phyloP scores from a whole-genome alignment of 495 filamentous ascomycete species.

The Physcia stellaris region DNA sequence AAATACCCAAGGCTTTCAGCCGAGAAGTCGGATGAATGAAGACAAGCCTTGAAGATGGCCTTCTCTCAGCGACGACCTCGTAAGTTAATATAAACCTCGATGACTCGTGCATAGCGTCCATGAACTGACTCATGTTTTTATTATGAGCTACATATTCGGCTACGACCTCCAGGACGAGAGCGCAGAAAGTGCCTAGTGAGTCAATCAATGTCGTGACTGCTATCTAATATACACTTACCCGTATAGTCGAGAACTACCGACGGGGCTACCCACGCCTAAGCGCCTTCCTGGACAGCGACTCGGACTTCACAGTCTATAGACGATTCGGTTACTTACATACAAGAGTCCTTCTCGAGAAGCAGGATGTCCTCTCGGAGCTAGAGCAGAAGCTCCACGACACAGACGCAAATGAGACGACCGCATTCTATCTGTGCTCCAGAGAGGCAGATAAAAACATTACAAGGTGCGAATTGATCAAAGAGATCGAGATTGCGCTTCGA shows the following conservation, averaged over 20 bases:
- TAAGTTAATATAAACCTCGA: no score
- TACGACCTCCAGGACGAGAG: no score
- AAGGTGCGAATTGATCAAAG: neutral
- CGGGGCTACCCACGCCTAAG: slow-evolving; percentile 24
- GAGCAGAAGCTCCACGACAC: slow-evolving; percentile 18
- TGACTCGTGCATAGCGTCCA: no score
- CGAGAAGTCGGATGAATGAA: no score
- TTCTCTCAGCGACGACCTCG: no score
- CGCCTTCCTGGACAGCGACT: slow-evolving; percentile 21
- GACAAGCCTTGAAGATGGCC: no score
- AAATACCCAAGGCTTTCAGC: no score
- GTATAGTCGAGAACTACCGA: slow-evolving; percentile 20
- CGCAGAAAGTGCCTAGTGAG: no score
- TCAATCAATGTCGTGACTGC: no score
- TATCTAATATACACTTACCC: no score
- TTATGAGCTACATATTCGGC: no score
- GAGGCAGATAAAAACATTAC: neutral
- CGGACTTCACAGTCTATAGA: slow-evolving; percentile 21
- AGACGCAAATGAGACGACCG: slow-evolving; percentile 11
- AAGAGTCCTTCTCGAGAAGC: slow-evolving; percentile 18
- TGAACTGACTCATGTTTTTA: no score
- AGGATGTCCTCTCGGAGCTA: slow-evolving; percentile 17
- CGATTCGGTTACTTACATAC: slow-evolving; percentile 22
- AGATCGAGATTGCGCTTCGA: neutral
- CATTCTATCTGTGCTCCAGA: neutral